Evolutionary conservation across 805 yeast species (phyloP), one percentile per base, ranked within the genome.

Genomic region (Saccharomycopsis capsularis): DNA sequence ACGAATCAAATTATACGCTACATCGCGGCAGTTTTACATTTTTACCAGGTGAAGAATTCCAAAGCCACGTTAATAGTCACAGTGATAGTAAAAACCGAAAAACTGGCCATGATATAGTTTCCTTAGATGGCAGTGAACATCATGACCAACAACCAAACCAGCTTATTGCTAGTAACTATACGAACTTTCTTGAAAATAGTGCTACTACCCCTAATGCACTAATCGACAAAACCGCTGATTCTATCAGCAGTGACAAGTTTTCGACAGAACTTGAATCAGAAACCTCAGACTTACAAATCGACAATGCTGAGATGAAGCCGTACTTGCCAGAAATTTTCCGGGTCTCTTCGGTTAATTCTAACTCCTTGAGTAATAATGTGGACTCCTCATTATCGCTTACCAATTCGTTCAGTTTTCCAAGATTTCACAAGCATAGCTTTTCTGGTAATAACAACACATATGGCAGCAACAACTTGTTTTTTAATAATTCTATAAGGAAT

Each of bases 201-300:
- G 38, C 52, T 9, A 44, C 52, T 4, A 37, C 42, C 13, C 27
- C 46, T 7, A 49, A 50, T 25, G 46, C 46, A n/a, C 15, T 23
- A n/a, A 22, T 44, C 3, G 46, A 44, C 22, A 34, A 18, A 22
- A 36, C 38, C 15, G 36, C 43, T 27, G 45, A 46, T 32, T 39
- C 53, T 16, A 46, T 40, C 32, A 27, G 51, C 15, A 41, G 46
- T 19, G 49, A 40, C 13, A 41, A 46, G 30, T 45, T 39, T 36
- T 40, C 46, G 7, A 46, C 34, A 32, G 53, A 50, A 27, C 36
- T 51, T 15, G 54, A 51, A 27, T 47, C 51, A 7, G 54, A 51
- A 40, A 43, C 51, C 7, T 41, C 47, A 15, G 55, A 51, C 39
- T 32, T 51, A n/a, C 55, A 51, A 35, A 51, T 51, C 24, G 55